Evolutionary conservation across 2,329 filamentous ascomycete species (phyloP).

Genomic region (Colletotrichum abscissum): DNA sequence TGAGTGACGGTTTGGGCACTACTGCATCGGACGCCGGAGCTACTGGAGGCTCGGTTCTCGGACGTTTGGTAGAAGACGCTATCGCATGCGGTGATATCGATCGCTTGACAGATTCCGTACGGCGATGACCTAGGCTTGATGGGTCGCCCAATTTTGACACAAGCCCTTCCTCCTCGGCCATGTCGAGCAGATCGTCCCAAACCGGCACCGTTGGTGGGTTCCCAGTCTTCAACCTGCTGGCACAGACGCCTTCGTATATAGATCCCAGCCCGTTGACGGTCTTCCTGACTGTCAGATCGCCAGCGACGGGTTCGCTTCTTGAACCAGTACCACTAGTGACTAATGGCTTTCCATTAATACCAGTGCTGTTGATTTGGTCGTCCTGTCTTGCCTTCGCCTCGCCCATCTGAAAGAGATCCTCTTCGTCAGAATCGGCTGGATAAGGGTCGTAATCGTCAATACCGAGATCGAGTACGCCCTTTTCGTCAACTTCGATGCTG

Average conservation of each 20-base stretch:
- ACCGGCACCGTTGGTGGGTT: constrained; percentile 51
- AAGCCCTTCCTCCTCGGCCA: constrained; percentile 53
- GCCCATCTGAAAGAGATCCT: constrained; percentile 48
- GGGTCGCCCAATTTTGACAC: constrained; percentile 41
- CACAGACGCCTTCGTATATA: constrained; percentile 49
- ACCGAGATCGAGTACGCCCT: constrained; percentile 60
- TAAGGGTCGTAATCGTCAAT: constrained; percentile 61
- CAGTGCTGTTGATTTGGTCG: not conserved
- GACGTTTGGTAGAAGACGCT: constrained; percentile 11
- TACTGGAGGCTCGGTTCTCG: not conserved
- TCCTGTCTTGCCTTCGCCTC: constrained; percentile 1
- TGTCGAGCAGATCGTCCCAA: constrained; percentile 50
- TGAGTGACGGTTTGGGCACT: not conserved
- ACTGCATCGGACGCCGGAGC: not conserved
- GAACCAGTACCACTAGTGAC: not conserved
- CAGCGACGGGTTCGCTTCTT: not conserved
- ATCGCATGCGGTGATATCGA: not conserved
- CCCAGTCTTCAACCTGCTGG: constrained; percentile 55
- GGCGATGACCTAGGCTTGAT: not conserved
- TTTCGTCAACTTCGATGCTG: constrained; percentile 74
- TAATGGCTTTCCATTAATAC: not conserved
- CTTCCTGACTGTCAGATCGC: not conserved
- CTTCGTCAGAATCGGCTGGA: constrained; percentile 65
- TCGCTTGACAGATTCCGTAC: constrained; percentile 8
- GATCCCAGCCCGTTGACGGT: constrained; percentile 38